phyloP scores from a whole-genome alignment of 768 basidiomycete species.

The Amanita muscaria region DNA sequence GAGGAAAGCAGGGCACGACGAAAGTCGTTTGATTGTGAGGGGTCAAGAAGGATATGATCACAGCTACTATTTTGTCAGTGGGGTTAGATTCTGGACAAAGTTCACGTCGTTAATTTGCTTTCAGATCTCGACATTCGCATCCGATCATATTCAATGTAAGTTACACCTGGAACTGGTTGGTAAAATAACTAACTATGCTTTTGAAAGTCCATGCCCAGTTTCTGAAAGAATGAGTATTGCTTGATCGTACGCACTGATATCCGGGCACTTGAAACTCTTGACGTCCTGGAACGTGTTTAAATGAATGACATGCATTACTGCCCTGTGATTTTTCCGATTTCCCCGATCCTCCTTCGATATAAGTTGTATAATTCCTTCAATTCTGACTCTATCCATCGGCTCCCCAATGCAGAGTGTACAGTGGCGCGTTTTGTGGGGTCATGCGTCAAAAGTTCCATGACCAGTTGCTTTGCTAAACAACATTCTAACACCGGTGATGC shows the following conservation, averaged over 20 bases:
- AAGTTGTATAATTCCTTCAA: constrained; percentile 48
- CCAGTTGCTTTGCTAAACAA: constrained; percentile 46
- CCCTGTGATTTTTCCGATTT: background rate
- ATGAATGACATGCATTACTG: too few relatives aligned
- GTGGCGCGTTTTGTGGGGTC: constrained; percentile 54
- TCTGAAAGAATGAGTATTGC: constrained; percentile 64
- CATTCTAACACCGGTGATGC: background rate
- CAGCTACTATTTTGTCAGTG: constrained; percentile 73
- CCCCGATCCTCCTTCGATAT: constrained; percentile 39
- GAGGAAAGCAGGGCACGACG: constrained; percentile 61
- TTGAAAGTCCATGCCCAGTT: constrained; percentile 77
- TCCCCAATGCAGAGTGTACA: constrained; percentile 49
- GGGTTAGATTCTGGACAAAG: background rate
- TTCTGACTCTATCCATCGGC: constrained; percentile 61
- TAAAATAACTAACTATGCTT: constrained; percentile 5
- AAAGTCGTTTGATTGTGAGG: constrained; percentile 69
- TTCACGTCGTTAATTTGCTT: background rate
- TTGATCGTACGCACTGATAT: too few relatives aligned
- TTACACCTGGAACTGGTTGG: too few relatives aligned
- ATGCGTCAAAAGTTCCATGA: constrained; percentile 51
- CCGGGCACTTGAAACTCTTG: too few relatives aligned
- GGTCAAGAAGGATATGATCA: constrained; percentile 83
- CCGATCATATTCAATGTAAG: constrained; percentile 86
- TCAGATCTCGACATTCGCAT: constrained; percentile 83
- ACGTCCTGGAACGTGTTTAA: too few relatives aligned